Conservation (phyloP, 2,329 filamentous ascomycete species). For the Cladosporium sp. region DNA sequence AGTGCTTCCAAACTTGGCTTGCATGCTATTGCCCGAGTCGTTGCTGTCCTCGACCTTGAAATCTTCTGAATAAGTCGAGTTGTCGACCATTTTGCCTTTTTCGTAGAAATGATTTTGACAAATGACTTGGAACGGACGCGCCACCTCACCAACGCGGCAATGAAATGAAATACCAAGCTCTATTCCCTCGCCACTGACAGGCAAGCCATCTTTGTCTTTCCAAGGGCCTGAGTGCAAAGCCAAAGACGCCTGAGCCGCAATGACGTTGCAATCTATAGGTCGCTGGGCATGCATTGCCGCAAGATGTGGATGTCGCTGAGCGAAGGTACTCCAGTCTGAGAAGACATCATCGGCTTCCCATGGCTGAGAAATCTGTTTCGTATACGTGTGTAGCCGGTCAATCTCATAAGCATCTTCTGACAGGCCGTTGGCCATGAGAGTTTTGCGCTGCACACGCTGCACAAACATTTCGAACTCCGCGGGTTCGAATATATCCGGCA, state of each 20-base stretch:
- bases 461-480: constrained; percentile 40
- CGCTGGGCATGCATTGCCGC: constrained; percentile 22
- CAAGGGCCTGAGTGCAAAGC: constrained; percentile 37
- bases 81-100: constrained; percentile 18
- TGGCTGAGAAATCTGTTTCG: constrained; percentile 29
- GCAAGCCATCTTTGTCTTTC: constrained; percentile 30
- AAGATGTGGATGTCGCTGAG: constrained; percentile 28
- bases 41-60: constrained; percentile 15
- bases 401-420: constrained; percentile 16
- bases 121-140: constrained; percentile 17
- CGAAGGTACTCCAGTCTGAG: constrained; percentile 31
- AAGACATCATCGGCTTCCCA: constrained; percentile 30
- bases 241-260: constrained; percentile 40
- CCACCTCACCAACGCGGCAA: constrained; percentile 20
- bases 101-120: constrained; percentile 26
- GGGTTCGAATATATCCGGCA: constrained; percentile 25
- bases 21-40: constrained; percentile 22
- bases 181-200: constrained; percentile 18
- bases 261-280: constrained; percentile 31
- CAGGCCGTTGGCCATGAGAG: not conserved
- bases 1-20: constrained; percentile 37
- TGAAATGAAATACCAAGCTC: constrained; percentile 30
- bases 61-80: not conserved
- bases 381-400: constrained; percentile 37
- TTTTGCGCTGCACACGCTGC: constrained; percentile 35